Conservation (phyloP, 192 early-diverging fungal genomes). For the Coemansia pectinata region DNA sequence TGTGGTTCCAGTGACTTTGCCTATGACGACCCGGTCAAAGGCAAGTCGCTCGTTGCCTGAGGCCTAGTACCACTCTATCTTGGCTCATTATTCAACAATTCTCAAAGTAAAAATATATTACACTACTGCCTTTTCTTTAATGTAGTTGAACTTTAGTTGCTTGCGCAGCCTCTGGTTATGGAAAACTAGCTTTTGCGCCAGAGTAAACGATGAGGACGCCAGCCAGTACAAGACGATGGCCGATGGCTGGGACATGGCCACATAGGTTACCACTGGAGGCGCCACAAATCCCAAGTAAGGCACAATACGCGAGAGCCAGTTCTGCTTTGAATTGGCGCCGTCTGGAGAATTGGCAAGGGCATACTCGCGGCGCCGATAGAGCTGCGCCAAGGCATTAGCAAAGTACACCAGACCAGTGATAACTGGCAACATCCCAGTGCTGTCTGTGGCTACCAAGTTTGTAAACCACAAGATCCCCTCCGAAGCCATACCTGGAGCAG, state of each 20-base stretch:
- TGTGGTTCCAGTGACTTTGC: background rate
- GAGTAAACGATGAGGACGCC: constrained; percentile 22
- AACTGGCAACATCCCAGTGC: constrained; percentile 19
- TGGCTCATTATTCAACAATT: background rate
- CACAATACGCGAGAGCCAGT: background rate
- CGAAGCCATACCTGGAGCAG: constrained; percentile 24
- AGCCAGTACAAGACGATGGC: constrained; percentile 40
- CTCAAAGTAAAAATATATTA: background rate
- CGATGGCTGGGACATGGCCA: constrained; percentile 15
- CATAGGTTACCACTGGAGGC: constrained; percentile 8
- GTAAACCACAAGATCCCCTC: constrained; percentile 48
- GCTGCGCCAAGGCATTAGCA: constrained; percentile 11
- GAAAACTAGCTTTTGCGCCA: constrained; percentile 25
- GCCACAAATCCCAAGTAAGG: background rate
- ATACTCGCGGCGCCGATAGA: background rate
- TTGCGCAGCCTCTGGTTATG: constrained; percentile 15
- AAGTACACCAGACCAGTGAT: constrained; percentile 6
- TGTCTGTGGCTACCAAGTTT: constrained; percentile 21
- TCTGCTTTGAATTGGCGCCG: background rate
- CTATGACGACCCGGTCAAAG: background rate
- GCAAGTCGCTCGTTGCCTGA: background rate
- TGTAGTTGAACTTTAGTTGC: constrained; percentile 8
- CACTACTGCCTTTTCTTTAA: background rate
- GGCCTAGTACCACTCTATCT: background rate
- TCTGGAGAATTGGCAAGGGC: background rate